phyloP scores from a whole-genome alignment of 2,329 filamentous ascomycete genomes.

The Pezizomycotina sp. region DNA sequence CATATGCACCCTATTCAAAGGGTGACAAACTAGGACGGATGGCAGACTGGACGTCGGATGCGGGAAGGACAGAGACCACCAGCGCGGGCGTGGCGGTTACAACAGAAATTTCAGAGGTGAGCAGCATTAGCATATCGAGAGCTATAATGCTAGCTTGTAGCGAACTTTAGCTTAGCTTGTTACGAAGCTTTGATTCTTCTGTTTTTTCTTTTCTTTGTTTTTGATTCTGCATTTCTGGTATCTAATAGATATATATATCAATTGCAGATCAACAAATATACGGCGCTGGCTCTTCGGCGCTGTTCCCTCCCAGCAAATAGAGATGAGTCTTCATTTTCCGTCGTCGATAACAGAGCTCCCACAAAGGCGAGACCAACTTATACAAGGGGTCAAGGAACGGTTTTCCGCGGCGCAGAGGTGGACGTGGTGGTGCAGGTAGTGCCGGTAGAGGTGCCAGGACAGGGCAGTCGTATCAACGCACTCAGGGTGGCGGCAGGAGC shows the following conservation, averaged over 20 bases:
- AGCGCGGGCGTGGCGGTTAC: slow-evolving; percentile 60
- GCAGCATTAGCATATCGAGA: slow-evolving; percentile 13
- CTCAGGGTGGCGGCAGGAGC: slow-evolving; percentile 46
- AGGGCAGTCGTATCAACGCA: slow-evolving; percentile 50
- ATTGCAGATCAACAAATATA: slow-evolving; percentile 82
- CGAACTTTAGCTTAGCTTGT: background rate
- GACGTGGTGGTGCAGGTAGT: slow-evolving; percentile 58
- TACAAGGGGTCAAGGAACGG: slow-evolving; percentile 68
- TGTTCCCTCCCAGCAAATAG: slow-evolving; percentile 85
- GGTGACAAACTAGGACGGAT: slow-evolving; percentile 97
- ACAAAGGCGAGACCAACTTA: slow-evolving; percentile 60
- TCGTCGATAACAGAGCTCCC: slow-evolving; percentile 87
- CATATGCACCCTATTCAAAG: slow-evolving; percentile 96
- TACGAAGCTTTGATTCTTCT: too few species aligned
- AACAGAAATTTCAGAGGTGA: slow-evolving; percentile 83
- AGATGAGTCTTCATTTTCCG: slow-evolving; percentile 93
- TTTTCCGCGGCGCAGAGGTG: slow-evolving; percentile 70
- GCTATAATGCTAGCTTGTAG: background rate
- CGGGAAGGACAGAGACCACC: slow-evolving; percentile 47
- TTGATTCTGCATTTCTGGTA: too few species aligned
- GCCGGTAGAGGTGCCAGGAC: slow-evolving; percentile 49
- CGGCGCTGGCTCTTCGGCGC: slow-evolving; percentile 66
- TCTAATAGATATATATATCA: too few species aligned
- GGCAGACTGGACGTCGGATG: slow-evolving; percentile 89
- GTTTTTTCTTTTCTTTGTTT: too few species aligned